Percentiles rank a stretch among this genome's conserved stretches.
These are phyloP conservation scores for Candida hispaniensis DNA, from an alignment of 805 yeast genomes.

Conservation along the genomic window DNA sequence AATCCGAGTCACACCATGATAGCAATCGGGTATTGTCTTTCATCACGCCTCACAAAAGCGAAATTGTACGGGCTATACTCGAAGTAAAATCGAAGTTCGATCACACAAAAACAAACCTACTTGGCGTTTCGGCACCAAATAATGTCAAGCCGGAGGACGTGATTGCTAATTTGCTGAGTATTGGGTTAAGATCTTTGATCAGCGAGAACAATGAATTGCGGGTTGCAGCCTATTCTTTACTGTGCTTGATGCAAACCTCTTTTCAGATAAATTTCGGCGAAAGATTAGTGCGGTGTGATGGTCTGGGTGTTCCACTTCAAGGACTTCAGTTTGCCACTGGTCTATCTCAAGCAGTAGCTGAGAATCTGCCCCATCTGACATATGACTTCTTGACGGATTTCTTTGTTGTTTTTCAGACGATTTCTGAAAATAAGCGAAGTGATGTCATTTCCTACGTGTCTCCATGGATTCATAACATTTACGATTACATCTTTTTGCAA, in stretches of 20 bases:
- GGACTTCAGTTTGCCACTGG: constrained; percentile 49
- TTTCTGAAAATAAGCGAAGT: constrained; percentile 28
- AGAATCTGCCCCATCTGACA: constrained; percentile 47
- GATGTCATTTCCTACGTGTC: constrained; percentile 43
- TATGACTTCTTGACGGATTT: constrained; percentile 42
- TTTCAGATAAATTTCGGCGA: constrained; percentile 53
- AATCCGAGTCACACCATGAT: too few relatives aligned
- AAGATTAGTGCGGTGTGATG: constrained; percentile 43
- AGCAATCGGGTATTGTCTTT: too few relatives aligned
- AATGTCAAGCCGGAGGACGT: constrained; percentile 29
- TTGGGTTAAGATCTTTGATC: constrained; percentile 59
- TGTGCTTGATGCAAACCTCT: constrained; percentile 50
- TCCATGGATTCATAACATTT: constrained; percentile 68
- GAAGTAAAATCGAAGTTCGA: constrained; percentile 18
- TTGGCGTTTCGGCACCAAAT: constrained; percentile 1
- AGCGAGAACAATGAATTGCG: constrained; percentile 49
- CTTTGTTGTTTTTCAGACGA: constrained; percentile 36
- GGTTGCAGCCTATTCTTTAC: constrained; percentile 49
- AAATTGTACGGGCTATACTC: constrained; percentile 22
- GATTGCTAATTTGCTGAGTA: constrained; percentile 52
- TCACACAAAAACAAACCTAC: too few relatives aligned
- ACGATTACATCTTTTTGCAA: constrained; percentile 41
- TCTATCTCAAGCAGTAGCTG: constrained; percentile 48
- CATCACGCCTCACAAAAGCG: constrained; percentile 17
- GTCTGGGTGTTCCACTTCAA: constrained; percentile 58